Evolutionary conservation across 2,329 filamentous ascomycete genomes (phyloP).

Genomic region (Stenocarpella maydis): DNA sequence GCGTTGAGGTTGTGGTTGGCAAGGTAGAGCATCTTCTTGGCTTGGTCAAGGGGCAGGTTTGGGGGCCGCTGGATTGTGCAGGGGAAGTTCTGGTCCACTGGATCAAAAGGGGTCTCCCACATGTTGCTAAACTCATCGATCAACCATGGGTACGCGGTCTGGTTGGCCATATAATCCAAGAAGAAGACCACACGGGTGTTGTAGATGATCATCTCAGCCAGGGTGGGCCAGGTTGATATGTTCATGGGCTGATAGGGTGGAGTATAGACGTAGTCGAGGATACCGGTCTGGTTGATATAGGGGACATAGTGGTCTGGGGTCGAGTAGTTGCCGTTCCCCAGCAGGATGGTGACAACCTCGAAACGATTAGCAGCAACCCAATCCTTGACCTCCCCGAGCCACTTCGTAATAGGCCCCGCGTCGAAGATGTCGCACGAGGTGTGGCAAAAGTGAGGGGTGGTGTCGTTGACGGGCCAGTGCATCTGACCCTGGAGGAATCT

Average conservation of each 20-base stretch:
- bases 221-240: slow-evolving; percentile 82
- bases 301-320: slow-evolving; percentile 68
- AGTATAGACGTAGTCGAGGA: slow-evolving; percentile 76
- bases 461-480: slow-evolving; percentile 61
- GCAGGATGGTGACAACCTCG: slow-evolving; percentile 86
- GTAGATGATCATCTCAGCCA: slow-evolving; percentile 76
- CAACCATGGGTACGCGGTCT: slow-evolving; percentile 81
- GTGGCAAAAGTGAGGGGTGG: slow-evolving; percentile 79
- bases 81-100: slow-evolving; percentile 69
- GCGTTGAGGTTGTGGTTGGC: slow-evolving; percentile 93
- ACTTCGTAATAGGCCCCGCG: slow-evolving; percentile 78
- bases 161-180: slow-evolving; percentile 85
- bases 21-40: slow-evolving; percentile 75
- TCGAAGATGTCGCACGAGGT: slow-evolving; percentile 84
- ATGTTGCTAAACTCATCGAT: slow-evolving; percentile 88
- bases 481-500: slow-evolving; percentile 71
- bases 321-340: slow-evolving; percentile 85
- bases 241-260: slow-evolving; percentile 74
- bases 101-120: slow-evolving; percentile 92
- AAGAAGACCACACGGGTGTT: slow-evolving; percentile 80
- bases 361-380: slow-evolving; percentile 84
- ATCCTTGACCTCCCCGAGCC: slow-evolving; percentile 71
- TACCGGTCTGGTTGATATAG: slow-evolving; percentile 75
- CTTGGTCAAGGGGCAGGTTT: slow-evolving; percentile 51
- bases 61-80: slow-evolving; percentile 83